Evolutionary conservation across 352 stramenopile genomes (phyloP), one percentile per base, ranked within the genome.

Genomic region (Blastocystis sp.): DNA sequence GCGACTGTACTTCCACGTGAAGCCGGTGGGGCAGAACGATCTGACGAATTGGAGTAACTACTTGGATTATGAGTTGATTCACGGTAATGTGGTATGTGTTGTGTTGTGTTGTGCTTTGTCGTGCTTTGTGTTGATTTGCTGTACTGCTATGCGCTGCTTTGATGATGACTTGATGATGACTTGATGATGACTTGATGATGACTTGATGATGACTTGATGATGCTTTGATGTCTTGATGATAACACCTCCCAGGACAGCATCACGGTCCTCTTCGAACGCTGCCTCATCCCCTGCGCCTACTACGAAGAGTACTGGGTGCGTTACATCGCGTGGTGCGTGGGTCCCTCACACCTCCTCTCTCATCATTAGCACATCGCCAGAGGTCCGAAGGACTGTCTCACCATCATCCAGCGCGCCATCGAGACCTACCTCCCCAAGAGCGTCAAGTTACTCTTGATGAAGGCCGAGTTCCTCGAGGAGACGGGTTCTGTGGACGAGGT

Each of bases 1-100:
- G 31, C 70, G 85, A 24, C 66, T 81, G 37, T 90, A 90, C 60
- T 90, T 90, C 74, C 85, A 90, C 65, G 71, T 90, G 19, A 90
- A 90, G 62, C 85, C 85, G 21, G n/a, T 90, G 9, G 63, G 70
- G 35, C 71, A 88, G 51, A 82, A 81, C 39, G 71, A 90, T 24
- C 33, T 90, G 19, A 13, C 55, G 21, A 90, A 90, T 39, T 90
- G 85, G 85, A 60, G 71, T 3, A 33, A 71, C 4, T 90, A 90
- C 60, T 62, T 90, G n/a, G 71, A 70, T 26, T 62, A 59, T 21
- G 85, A 90, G 39, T 21, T 71, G 24, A 67, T 69, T 21, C 19
- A 66, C 61, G 85, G 67, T 0, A 59, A 50, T 31, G 62, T 41
- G n/a, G 70, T 85, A 67, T 16, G 35, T 16, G 51, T 60, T 29